These are phyloP conservation scores for Diaporthe capsici DNA, from an alignment of 2,329 filamentous ascomycete genomes.

Conservation along the genomic window DNA sequence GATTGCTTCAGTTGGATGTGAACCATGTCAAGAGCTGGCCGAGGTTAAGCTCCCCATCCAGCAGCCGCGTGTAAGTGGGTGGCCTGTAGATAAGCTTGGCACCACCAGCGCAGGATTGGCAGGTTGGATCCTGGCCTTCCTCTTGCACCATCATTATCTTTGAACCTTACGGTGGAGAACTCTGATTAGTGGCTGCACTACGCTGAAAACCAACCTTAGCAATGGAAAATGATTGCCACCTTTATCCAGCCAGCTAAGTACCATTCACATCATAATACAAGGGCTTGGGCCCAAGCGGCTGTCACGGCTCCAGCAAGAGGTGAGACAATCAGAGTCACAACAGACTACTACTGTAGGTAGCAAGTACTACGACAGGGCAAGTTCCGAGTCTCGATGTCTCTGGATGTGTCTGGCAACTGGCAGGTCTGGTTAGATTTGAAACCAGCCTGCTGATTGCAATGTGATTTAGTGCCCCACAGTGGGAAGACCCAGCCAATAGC, in stretches of 20 bases:
- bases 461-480: constrained; percentile 25
- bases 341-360: background rate
- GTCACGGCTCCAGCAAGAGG: background rate
- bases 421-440: constrained; percentile 11
- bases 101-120: background rate
- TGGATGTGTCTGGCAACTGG: constrained; percentile 1
- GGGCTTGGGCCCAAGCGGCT: background rate
- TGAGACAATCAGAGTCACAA: constrained; percentile 26
- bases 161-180: background rate
- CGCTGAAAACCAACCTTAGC: background rate
- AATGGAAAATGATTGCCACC: background rate
- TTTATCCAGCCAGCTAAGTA: background rate
- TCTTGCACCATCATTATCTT: background rate
- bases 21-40: background rate
- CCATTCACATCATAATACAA: background rate
- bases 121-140: background rate
- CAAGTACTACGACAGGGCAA: background rate
- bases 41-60: background rate
- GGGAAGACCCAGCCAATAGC: constrained; percentile 19
- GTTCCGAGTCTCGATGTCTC: constrained; percentile 10
- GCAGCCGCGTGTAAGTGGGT: constrained; percentile 22
- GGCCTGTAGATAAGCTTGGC: constrained; percentile 2
- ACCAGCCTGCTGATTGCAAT: constrained; percentile 26
- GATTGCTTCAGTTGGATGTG: background rate
- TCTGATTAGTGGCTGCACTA: constrained; percentile 1